These are phyloP conservation scores for Penicillium fuscoglaucum DNA, from an alignment of 2,329 filamentous ascomycete genomes.

Conservation along the genomic window DNA sequence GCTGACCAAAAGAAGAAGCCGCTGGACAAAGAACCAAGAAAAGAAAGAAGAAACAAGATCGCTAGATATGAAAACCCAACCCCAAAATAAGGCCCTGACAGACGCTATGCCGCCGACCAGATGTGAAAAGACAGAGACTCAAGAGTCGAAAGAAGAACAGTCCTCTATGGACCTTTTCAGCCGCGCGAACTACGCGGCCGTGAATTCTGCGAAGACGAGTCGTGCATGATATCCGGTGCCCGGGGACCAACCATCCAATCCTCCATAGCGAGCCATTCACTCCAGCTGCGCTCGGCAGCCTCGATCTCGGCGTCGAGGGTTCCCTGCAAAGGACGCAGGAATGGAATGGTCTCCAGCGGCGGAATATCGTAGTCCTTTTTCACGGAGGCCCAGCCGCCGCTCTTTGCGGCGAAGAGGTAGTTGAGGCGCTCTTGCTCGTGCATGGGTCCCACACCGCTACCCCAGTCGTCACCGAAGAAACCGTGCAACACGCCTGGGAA, in stretches of 20 bases:
- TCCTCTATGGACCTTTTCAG: slow-evolving; percentile 3
- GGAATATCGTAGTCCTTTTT: slow-evolving; percentile 89
- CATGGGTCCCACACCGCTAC: slow-evolving; percentile 72
- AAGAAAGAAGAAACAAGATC: slow-evolving; percentile 15
- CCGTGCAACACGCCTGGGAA: slow-evolving; percentile 82
- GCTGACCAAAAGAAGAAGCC: slow-evolving; percentile 10
- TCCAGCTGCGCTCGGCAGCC: slow-evolving; percentile 81
- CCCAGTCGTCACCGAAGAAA: slow-evolving; percentile 96
- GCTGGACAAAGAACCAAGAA: slow-evolving; percentile 4
- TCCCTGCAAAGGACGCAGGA: slow-evolving; percentile 77
- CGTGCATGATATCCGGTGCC: slow-evolving; percentile 55
- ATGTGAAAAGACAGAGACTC: slow-evolving; percentile 2
- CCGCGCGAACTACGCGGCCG: slow-evolving; percentile 35
- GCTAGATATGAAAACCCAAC: slow-evolving; percentile 17
- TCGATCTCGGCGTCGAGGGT: slow-evolving; percentile 78
- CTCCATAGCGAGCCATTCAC: slow-evolving; percentile 93
- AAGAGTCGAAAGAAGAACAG: not conserved
- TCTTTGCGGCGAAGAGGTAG: slow-evolving; percentile 93
- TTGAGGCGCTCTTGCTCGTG: slow-evolving; percentile 90
- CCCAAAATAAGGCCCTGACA: slow-evolving; percentile 3
- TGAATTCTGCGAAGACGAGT: slow-evolving; percentile 40
- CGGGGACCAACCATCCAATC: slow-evolving; percentile 96
- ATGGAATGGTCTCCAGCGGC: slow-evolving; percentile 80
- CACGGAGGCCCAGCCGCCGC: slow-evolving; percentile 82
- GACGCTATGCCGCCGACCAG: slow-evolving; percentile 16